Evolutionary conservation across 1,284 basidiomycete species (phyloP), one percentile per base, ranked within the genome.

Genomic region (Trametes sp.): DNA sequence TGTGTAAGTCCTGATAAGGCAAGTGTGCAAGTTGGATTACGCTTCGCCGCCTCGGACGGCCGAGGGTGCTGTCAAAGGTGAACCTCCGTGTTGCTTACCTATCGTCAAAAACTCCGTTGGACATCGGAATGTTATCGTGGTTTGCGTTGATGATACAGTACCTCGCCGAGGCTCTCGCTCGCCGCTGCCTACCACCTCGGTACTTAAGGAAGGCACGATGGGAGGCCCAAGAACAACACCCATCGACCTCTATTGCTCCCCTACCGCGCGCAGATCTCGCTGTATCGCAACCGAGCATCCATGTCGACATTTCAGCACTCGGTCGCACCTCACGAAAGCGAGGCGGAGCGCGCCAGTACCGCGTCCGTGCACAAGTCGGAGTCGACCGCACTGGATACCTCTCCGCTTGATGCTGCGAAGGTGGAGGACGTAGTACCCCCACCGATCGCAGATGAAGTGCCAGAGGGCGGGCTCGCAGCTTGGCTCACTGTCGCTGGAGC

Each of bases 401-500:
- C 58, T 4, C 29, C 46, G 23, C 63, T 56, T 10, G 46, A 41
- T n/a, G 55, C 55, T 2, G 38, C 35, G 6, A 33, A 31, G 19
- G 26, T 11, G 4, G 41, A 61, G 16, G 36, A 50, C 42, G 38
- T 19, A 19, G 49, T 13, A 2, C 26, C 54, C 4, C 10, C 54
- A 41, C 42, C 41, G 7, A 31, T 11, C 5, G 10, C 24, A 2
- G n/a, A n/a, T n/a, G 38, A 21, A 24, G 45, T 54, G 23, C 63
- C 63, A 0, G 60, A 65, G 16, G 61, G 55, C 44, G 56, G 64
- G 9, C 16, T 41, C 23, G 45, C 57, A 16, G 63, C 52, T 9
- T 65, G 63, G 63, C 5, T 29, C 7, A 62, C 63, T 1, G 63
- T 65, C 2, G 44, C 50, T 10, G 63, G 63, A 28, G 59, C 59